Base-by-base conservation (phyloP, 495 filamentous ascomycete genomes). In the Trichoderma erinaceum region DNA sequence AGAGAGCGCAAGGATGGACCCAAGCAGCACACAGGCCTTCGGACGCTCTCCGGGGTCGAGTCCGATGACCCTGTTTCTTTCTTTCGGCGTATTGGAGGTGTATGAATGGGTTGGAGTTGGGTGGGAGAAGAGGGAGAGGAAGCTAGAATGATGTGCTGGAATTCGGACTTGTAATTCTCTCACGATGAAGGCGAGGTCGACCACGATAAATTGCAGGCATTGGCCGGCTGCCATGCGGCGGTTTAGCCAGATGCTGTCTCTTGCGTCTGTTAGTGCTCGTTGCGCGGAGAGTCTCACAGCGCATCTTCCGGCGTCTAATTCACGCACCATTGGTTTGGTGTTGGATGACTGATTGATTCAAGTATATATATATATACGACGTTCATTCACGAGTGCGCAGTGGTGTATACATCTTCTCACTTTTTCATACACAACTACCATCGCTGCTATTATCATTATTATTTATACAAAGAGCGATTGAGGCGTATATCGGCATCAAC, bases 1-100 rank as follows among this genome's bases (percentile, higher is more conserved):
- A 29, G 29, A n/a, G n/a, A 6, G 32, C 6, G 32, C 35, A 38
- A 38, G 35, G 35, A 38, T 38, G 35, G 15, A n/a, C 15, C n/a
- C 44, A 48, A n/a, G 44, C 44, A 61, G 44, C 44, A 61, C 35
- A 61, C 56, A 35, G 11, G 23, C 56, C 56, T 61, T 61, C 56
- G 25, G 56, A 29, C 56, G 56, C 56, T 32, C 56, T 61, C 56
- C 56, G 56, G 29, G 16, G 3, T n/a, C 44, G n/a, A 16, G 56
- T 61, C 56, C 56, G 56, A 61, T 61, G 56, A 32, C 56, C 56
- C 56, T 61, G 56, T 13, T 61, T 32, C 11, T 11, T 16, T 7
- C 18, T 50, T n/a, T 50, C 41, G 41, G 15, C 41, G 41, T 12
- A 12, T 7, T 11, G 15, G 1, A 44, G 11, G 41, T 11, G 41